Evolutionary conservation across 225 moss, liverwort and hornwort genomes (phyloP).

Genomic region (Takakia lepidozioides): DNA sequence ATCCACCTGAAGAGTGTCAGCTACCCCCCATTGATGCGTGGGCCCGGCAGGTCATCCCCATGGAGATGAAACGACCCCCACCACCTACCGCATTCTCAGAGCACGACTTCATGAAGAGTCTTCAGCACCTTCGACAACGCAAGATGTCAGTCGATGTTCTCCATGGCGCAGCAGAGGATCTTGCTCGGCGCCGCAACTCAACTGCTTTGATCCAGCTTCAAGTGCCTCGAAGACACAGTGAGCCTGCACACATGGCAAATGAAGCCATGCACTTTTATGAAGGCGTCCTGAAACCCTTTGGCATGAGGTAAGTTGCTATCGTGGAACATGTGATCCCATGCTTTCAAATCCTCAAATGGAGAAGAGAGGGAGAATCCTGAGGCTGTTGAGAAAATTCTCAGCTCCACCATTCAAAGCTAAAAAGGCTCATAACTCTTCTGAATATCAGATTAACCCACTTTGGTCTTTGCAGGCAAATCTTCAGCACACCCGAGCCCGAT

Average conservation of each 20-base stretch:
- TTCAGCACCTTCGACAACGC: neutral
- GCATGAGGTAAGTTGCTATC: no score
- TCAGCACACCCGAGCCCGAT: no score
- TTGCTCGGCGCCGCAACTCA: slow-evolving; percentile 17
- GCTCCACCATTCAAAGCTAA: no score
- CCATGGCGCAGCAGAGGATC: neutral
- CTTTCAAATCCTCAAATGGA: no score
- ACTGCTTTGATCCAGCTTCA: slow-evolving; percentile 13
- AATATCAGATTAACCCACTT: no score
- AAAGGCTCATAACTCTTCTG: no score
- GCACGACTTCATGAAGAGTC: neutral
- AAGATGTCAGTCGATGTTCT: neutral
- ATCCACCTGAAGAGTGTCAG: slow-evolving; percentile 14
- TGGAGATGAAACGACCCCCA: neutral
- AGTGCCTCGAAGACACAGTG: neutral
- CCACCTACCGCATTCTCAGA: rapidly evolving
- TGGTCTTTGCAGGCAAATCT: no score
- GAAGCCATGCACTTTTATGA: slow-evolving; percentile 12
- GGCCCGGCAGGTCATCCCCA: slow-evolving; percentile 36
- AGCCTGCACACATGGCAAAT: neutral
- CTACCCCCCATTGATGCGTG: slow-evolving; percentile 30
- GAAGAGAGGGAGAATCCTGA: no score
- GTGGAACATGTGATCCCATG: no score
- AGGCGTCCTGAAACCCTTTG: no score
- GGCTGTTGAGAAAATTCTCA: no score